phyloP scores from a whole-genome alignment of 1,284 basidiomycete species.

The Blastosporella zonata region DNA sequence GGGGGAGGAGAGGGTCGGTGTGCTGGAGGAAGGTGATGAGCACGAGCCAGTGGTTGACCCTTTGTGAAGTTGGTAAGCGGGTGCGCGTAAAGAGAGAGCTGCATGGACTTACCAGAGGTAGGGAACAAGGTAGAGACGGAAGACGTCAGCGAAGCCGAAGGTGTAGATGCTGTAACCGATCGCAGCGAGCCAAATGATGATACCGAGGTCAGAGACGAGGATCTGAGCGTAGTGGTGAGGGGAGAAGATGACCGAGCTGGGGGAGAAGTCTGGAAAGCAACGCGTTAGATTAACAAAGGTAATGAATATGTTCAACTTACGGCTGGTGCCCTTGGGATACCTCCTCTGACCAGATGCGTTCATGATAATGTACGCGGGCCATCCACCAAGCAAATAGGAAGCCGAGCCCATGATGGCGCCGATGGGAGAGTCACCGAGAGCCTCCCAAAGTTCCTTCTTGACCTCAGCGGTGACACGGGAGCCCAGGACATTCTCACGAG shows the following conservation, averaged over 20 bases:
- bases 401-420: constrained; percentile 66
- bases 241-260: constrained; percentile 80
- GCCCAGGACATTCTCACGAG: constrained; percentile 68
- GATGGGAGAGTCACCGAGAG: constrained; percentile 91
- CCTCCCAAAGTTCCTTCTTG: constrained; percentile 80
- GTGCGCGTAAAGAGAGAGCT: not conserved
- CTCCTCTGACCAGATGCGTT: constrained; percentile 90
- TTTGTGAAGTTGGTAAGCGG: constrained; percentile 20
- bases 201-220: constrained; percentile 83
- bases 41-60: constrained; percentile 88
- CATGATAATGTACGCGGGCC: constrained; percentile 82
- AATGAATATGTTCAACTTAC: constrained; percentile 48
- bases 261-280: constrained; percentile 69
- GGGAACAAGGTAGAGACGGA: constrained; percentile 82
- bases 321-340: constrained; percentile 84
- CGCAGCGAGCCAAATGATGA: constrained; percentile 69
- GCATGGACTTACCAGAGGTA: constrained; percentile 73
- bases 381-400: constrained; percentile 80
- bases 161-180: constrained; percentile 59
- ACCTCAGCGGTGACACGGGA: constrained; percentile 69
- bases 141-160: constrained; percentile 74
- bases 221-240: constrained; percentile 82
- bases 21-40: constrained; percentile 96
- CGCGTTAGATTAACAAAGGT: not conserved
- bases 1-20: constrained; percentile 92